Base-by-base conservation (phyloP, 257 asterid species). In the Eustoma russellianum region DNA sequence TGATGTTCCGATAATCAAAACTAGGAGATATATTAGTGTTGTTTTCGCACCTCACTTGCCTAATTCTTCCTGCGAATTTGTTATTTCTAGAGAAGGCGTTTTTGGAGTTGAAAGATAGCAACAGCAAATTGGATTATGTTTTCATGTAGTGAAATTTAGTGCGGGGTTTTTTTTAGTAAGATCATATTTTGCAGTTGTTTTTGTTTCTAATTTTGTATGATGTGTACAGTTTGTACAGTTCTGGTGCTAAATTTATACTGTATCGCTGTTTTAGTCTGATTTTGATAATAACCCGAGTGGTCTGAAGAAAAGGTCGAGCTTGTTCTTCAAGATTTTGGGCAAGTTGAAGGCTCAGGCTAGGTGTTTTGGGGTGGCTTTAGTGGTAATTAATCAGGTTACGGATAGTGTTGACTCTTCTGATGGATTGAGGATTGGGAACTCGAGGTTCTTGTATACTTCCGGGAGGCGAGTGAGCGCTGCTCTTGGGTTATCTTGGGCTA, bases 41-140 rank as follows among this genome's bases (percentile, higher is more conserved):
- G 83, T 74, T 30, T 87, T 91, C 61, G 93, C 98, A 5, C 95
- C 95, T 34, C 95, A 84, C 67, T 81, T 87, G 53, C 93, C 95
- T 3, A 77, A 85, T 61, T 77, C 82, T 52, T 75, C 77, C 11
- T 75, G 88, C 51, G 86, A 87, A 65, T 91, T 77, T 61, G 83
- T 72, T 16, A 66, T 87, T 74, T 73, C 57, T 40, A 71, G 80
- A 70, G 93, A 80, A 71, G 94, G 95, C 41, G 60, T 87, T 57
- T 75, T 60, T 34, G 95, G 94, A 45, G 68, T 77, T 12, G 73
- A 72, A 24, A 57, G 77, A 19, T 75, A 41, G 15, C 38, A 18
- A 48, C 17, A 38, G 43, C 1, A 38, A 38, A 7, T 38, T 38
- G 43, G 43, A 38, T 38, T 38, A 38, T 11, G 12, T 38, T 38